Base-by-base conservation (phyloP, 805 yeast genomes). In the Candida ponderosae region DNA sequence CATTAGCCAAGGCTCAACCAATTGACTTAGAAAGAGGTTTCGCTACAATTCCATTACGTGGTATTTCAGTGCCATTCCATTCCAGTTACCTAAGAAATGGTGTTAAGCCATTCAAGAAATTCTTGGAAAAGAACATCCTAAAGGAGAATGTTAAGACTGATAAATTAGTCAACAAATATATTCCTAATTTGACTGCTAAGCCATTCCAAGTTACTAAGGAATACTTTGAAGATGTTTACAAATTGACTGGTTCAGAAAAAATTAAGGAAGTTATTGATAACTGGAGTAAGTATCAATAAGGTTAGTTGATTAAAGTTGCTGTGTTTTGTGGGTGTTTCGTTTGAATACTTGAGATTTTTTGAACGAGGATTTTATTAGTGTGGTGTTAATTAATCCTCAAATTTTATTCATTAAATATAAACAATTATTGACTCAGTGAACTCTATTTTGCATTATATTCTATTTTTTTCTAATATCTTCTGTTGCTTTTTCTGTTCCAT, bases 41-140 rank as follows among this genome's bases (percentile, higher is more conserved):
- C 53, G 97, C 99, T 31, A 90, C 93, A 55, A 93, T 93, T 54
- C 99, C 99, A 62, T 77, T 93, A 65, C 88, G 83, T 73, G 98
- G 98, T 53, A 93, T 93, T 50, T 87, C 96, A n/a, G 99, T 93
- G 60, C 99, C 99, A 45, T 93, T 93, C 97, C 99, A 93, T 69
- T 88, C 97, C 21, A 81, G 96, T n/a, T 93, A 94, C 70, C 75
- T 93, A 70, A 83, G 90, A 75, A 85, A 93, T 40, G 99, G 99
- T 68, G 99, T 93, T 42, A 90, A 89, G 68, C 98, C 98, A 55
- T 93, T 93, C 86, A 89, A 90, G 74, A 85, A 88, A 68, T 93
- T 93, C 81, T 75, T 93, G 70, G 80, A 81, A 62, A 93, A 88
- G 82, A 90, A 93, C 77, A 83, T 93, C 56, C 82, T 95, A 46